Conservation (phyloP, 169 alveolate species). For the Plasmodium sp. region DNA sequence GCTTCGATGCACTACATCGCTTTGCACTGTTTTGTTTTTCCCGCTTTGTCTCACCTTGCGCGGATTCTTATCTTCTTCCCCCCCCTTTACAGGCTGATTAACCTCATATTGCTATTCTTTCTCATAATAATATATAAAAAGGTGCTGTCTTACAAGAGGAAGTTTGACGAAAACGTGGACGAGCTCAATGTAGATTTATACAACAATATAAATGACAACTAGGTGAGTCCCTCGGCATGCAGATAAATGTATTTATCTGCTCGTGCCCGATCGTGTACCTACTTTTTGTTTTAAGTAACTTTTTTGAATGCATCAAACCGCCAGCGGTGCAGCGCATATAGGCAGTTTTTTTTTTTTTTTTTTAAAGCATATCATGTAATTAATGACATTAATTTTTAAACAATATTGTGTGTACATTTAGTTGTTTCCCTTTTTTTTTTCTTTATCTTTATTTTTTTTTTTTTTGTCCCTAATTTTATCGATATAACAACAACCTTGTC, state of each 20-base stretch:
- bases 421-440: not conserved
- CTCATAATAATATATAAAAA: constrained; percentile 52
- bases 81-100: constrained; percentile 22
- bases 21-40: not conserved
- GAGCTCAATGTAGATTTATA: constrained; percentile 56
- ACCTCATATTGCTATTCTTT: constrained; percentile 55
- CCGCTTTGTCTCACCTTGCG: not conserved
- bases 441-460: not conserved
- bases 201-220: constrained; percentile 50
- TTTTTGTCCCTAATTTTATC: constrained; percentile 63
- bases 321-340: not conserved
- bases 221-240: not conserved
- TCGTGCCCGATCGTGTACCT: not conserved
- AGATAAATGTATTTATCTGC: not conserved
- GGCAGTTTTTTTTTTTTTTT: not conserved
- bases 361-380: not conserved
- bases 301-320: not conserved
- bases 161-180: constrained; percentile 45
- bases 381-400: not conserved
- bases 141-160: constrained; percentile 51
- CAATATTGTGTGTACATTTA: not conserved
- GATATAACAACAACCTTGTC: constrained; percentile 57
- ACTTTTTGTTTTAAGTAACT: not conserved
- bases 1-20: not conserved
- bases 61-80: not conserved